Evolutionary conservation across 164 flowering plant species (phyloP).

Genomic region (Magnolia officinalis): DNA sequence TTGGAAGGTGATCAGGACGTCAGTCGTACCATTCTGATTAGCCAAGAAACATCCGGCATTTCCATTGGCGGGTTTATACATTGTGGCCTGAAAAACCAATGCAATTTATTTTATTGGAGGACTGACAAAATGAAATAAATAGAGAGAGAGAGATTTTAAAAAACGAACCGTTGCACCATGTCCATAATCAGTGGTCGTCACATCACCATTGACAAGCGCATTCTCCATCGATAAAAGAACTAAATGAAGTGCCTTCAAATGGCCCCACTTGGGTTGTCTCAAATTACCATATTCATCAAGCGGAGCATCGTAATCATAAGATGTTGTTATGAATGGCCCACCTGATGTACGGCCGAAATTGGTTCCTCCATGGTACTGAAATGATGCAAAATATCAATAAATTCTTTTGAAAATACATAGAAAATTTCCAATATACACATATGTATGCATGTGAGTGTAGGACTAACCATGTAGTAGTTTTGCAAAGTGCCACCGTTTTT

Average conservation of each 20-base stretch:
- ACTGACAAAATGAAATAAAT: background rate
- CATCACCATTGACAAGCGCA: slow-evolving; percentile 23
- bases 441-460: background rate
- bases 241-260: slow-evolving; percentile 38
- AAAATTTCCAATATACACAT: background rate
- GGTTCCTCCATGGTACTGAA: slow-evolving; percentile 48
- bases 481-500: slow-evolving; percentile 56
- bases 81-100: slow-evolving; percentile 3
- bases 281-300: slow-evolving; percentile 41
- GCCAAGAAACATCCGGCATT: slow-evolving; percentile 48
- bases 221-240: slow-evolving; percentile 29
- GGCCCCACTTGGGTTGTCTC: slow-evolving; percentile 52
- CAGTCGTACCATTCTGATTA: slow-evolving; percentile 29
- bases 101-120: background rate
- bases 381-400: background rate
- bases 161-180: slow-evolving; percentile 1
- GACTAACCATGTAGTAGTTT: slow-evolving; percentile 63
- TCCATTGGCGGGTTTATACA: slow-evolving; percentile 11
- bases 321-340: slow-evolving; percentile 41
- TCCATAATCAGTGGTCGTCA: slow-evolving; percentile 6
- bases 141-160: background rate
- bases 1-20: slow-evolving; percentile 27
- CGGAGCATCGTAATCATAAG: slow-evolving; percentile 49
- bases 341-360: slow-evolving; percentile 41
- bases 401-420: background rate